A percentile compares a stretch with the other conserved stretches of the same genome.
Conservation (phyloP, 2,329 filamentous ascomycete species). For the Penicillium sp. region DNA sequence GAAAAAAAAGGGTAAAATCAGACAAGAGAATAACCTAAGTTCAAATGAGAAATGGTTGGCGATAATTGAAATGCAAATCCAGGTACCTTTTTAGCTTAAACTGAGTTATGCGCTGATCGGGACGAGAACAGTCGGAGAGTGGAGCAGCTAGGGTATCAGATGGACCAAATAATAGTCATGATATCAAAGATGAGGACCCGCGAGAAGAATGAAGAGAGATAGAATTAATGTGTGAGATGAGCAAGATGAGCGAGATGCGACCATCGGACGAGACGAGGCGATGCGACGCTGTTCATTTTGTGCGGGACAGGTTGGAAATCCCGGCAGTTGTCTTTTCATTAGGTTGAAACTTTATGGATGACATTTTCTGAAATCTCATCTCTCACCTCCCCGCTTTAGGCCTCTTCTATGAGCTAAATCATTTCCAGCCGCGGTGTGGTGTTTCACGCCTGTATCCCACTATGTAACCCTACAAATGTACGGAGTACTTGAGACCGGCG, state of each 20-base stretch:
- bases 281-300: conserved; percentile 36
- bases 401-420: neutral
- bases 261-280: conserved; percentile 36
- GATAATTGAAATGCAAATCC: conserved; percentile 1
- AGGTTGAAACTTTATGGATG: conserved; percentile 2
- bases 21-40: neutral
- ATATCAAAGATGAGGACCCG: neutral
- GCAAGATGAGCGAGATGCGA: conserved; percentile 29
- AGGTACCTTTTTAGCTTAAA: conserved; percentile 8
- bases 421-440: neutral
- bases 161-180: neutral
- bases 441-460: neutral
- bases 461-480: neutral
- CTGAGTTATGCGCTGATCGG: neutral
- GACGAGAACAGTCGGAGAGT: conserved; percentile 1
- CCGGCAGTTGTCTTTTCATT: conserved; percentile 6
- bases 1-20: neutral
- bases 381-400: neutral
- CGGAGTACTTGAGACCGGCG: neutral
- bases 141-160: conserved; percentile 1
- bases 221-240: conserved; percentile 6
- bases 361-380: neutral
- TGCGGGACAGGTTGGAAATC: conserved; percentile 17
- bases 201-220: conserved; percentile 8
- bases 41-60: neutral